Base-by-base conservation (phyloP, 208 protist genomes). In the Acanthamoeba quina region DNA sequence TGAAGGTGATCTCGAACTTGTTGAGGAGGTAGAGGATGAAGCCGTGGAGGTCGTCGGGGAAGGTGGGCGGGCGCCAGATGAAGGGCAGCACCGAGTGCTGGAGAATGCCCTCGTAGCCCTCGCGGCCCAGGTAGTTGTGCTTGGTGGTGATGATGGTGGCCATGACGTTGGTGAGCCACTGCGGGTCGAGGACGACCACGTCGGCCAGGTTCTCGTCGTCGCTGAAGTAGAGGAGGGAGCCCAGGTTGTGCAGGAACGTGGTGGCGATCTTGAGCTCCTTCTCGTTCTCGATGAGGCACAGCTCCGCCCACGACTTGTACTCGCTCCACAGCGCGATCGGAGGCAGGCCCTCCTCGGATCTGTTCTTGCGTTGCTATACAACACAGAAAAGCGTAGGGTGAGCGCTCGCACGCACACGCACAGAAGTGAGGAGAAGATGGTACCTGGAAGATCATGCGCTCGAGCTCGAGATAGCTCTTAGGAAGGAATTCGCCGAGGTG, bases 1-100 rank as follows among this genome's bases (percentile, higher is more conserved):
- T 93, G 88, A 93, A 93, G 6, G 54, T 34, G 29, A 93, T 58
- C 70, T 93, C 88, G 44, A 93, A 93, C 70, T 93, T 93, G 58
- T 93, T 64, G 88, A 93, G 88, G 6, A 93, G 70, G 66, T 41
- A 80, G 26, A 93, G 88, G 34, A 93, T 47, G 70, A 93, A 93
- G 88, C 47, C n/a, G 70, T 93, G 88, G 24, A 93, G 52, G 26
- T 54, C 47, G 26, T 72, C 88, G 26, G 88, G 88, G 49, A 66
- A 93, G 17, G 41, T 47, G 64, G 88, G 88, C 66, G 58, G 41
- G 17, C 88, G 88, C 88, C 88, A 93, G 47, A 93, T 93, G 29
- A 82, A 78, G 0, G 88, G 70, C 47, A 93, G 88, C 41, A 80
- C 58, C 21, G 88, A 76, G 70, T 93, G 88, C 34, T 93, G 88